These are phyloP conservation scores for Suillus hirtellus DNA, from an alignment of 768 basidiomycete species.

Conservation along the genomic window DNA sequence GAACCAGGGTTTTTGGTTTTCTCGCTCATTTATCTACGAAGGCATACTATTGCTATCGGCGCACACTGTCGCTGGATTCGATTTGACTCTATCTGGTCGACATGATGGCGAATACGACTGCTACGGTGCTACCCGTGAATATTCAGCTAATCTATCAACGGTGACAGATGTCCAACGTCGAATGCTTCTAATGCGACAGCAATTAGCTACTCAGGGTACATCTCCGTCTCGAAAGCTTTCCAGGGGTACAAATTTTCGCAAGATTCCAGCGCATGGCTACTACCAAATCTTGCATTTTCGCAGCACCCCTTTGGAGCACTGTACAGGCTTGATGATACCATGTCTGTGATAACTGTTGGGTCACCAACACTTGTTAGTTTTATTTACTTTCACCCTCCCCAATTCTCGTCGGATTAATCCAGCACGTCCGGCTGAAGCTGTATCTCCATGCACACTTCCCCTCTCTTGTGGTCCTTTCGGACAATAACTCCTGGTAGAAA, in stretches of 20 bases:
- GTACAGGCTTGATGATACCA: conserved; percentile 40
- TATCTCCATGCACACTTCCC: conserved; percentile 22
- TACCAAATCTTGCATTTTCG: conserved; percentile 51
- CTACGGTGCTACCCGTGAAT: too few relatives aligned
- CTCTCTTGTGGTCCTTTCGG: conserved; percentile 32
- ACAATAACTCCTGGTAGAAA: conserved; percentile 34
- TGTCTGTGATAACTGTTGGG: conserved; percentile 43
- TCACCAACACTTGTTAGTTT: conserved; percentile 44
- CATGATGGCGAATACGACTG: not conserved
- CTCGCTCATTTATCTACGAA: not conserved
- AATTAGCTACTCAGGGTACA: conserved; percentile 14
- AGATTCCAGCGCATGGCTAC: conserved; percentile 44
- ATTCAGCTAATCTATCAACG: not conserved
- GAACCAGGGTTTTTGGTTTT: not conserved
- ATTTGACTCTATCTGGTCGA: conserved; percentile 13
- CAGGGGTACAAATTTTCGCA: conserved; percentile 25
- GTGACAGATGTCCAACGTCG: not conserved
- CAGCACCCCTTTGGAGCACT: conserved; percentile 49
- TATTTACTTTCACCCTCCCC: conserved; percentile 47
- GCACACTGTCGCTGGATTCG: not conserved
- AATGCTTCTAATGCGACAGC: conserved; percentile 12
- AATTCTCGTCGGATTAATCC: conserved; percentile 46
- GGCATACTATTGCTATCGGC: not conserved
- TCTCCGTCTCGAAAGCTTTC: conserved; percentile 15
- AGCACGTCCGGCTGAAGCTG: conserved; percentile 36